Evolutionary conservation across 805 yeast genomes (phyloP).

Genomic region (Cyberlindnera misumaiensis): DNA sequence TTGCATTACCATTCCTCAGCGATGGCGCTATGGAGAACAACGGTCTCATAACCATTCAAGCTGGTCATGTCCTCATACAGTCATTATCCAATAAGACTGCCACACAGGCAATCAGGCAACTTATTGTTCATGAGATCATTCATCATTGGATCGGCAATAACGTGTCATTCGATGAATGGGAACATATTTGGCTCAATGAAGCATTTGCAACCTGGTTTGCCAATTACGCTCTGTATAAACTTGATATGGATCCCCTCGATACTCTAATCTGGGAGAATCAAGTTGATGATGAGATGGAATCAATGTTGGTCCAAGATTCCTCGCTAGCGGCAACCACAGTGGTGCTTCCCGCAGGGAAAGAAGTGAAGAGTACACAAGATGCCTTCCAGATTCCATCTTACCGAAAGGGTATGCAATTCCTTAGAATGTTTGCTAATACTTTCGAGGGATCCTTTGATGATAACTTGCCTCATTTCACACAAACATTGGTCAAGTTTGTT

Average conservation of each 20-base stretch:
- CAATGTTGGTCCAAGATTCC: constrained; percentile 32
- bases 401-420: constrained; percentile 51
- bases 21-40: constrained; percentile 83
- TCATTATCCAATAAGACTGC: constrained; percentile 21
- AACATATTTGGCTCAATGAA: constrained; percentile 68
- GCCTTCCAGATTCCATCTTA: constrained; percentile 47
- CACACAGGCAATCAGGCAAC: constrained; percentile 38
- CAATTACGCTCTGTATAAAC: constrained; percentile 33
- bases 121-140: constrained; percentile 64
- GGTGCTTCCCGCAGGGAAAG: constrained; percentile 24
- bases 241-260: constrained; percentile 22
- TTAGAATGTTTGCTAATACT: constrained; percentile 45
- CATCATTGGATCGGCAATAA: constrained; percentile 79
- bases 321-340: constrained; percentile 27
- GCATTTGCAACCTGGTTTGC: constrained; percentile 74
- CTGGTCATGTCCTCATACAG: constrained; percentile 40
- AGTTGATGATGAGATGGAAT: constrained; percentile 25
- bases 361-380: constrained; percentile 34
- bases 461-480: constrained; percentile 26
- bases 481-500: constrained; percentile 34
- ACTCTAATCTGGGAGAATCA: constrained; percentile 28
- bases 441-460: constrained; percentile 30
- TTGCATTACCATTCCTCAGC: constrained; percentile 60
- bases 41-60: constrained; percentile 58
- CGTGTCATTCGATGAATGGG: constrained; percentile 63